These are phyloP conservation scores for Naganishia vishniacii DNA, from an alignment of 768 basidiomycete species.

Conservation along the genomic window DNA sequence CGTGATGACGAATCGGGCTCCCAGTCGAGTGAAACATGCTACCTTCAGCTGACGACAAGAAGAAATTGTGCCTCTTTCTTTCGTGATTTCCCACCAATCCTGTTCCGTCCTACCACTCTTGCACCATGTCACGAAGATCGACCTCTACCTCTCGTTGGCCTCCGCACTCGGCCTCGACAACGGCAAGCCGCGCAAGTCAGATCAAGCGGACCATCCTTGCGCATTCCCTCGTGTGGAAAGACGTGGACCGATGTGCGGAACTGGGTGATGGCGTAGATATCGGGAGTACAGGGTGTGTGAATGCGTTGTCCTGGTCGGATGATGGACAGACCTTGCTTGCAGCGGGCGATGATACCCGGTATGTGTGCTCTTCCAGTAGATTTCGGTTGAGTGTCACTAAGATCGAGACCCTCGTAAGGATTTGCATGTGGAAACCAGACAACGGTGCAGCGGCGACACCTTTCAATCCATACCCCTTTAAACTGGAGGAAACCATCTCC, in stretches of 20 bases:
- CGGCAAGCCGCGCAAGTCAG: slow-evolving; percentile 13
- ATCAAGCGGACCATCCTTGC: slow-evolving; percentile 5
- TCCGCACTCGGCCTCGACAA: neutral
- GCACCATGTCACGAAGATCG: neutral
- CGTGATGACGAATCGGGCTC: too few relatives aligned
- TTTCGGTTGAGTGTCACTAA: neutral
- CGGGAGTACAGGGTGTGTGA: slow-evolving; percentile 43
- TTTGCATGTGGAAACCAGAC: slow-evolving; percentile 75
- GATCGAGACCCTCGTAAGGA: slow-evolving; percentile 50
- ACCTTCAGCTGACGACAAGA: neutral
- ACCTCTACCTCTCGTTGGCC: slow-evolving; percentile 1
- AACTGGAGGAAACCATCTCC: slow-evolving; percentile 62
- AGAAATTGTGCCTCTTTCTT: too few relatives aligned
- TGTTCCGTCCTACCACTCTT: too few relatives aligned
- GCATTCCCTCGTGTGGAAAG: slow-evolving; percentile 14
- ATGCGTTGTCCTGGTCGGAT: slow-evolving; percentile 48
- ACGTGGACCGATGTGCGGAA: slow-evolving; percentile 15
- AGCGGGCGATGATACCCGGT: slow-evolving; percentile 46
- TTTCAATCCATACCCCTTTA: slow-evolving; percentile 53
- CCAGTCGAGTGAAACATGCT: neutral
- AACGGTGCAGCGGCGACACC: slow-evolving; percentile 27
- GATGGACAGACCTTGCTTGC: slow-evolving; percentile 44
- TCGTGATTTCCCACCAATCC: too few relatives aligned
- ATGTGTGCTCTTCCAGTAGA: slow-evolving; percentile 24
- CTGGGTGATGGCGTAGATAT: slow-evolving; percentile 56